These are phyloP conservation scores for Botrytis galanthina DNA, from an alignment of 2,329 filamentous ascomycete species.

Conservation along the genomic window DNA sequence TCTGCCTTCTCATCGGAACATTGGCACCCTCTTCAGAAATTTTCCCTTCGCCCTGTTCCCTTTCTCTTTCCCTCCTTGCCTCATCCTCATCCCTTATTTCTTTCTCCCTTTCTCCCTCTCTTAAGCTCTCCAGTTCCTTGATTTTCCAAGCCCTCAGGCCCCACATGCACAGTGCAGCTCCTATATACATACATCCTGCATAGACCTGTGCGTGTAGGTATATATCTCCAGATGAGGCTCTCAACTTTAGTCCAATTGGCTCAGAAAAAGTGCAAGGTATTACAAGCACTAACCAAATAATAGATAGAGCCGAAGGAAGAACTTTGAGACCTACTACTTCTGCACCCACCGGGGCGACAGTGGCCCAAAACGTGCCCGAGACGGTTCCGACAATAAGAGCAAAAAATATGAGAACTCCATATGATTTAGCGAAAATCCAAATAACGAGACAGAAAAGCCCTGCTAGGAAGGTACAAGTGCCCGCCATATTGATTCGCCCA, in stretches of 20 bases:
- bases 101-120: slow-evolving; percentile 22
- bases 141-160: slow-evolving; percentile 61
- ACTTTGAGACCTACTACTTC: slow-evolving; percentile 71
- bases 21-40: not conserved
- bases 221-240: slow-evolving; percentile 45
- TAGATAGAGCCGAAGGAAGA: slow-evolving; percentile 65
- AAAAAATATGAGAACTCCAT: slow-evolving; percentile 69
- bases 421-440: slow-evolving; percentile 67
- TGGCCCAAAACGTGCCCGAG: slow-evolving; percentile 53
- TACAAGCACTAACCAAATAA: slow-evolving; percentile 70
- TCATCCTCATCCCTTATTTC: slow-evolving; percentile 28
- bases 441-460: slow-evolving; percentile 66
- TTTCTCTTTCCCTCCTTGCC: slow-evolving; percentile 15
- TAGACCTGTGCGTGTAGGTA: slow-evolving; percentile 61
- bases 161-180: slow-evolving; percentile 51
- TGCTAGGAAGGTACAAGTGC: slow-evolving; percentile 60
- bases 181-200: slow-evolving; percentile 61
- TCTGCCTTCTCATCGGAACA: slow-evolving; percentile 1
- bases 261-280: slow-evolving; percentile 69
- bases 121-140: slow-evolving; percentile 46
- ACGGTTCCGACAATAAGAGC: slow-evolving; percentile 64
- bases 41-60: not conserved
- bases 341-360: slow-evolving; percentile 46
- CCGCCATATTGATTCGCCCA: slow-evolving; percentile 72
- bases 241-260: slow-evolving; percentile 54